Evolutionary conservation across 805 yeast species (phyloP), one percentile per base, ranked within the genome.

Genomic region (Cyberlindnera saturnus): DNA sequence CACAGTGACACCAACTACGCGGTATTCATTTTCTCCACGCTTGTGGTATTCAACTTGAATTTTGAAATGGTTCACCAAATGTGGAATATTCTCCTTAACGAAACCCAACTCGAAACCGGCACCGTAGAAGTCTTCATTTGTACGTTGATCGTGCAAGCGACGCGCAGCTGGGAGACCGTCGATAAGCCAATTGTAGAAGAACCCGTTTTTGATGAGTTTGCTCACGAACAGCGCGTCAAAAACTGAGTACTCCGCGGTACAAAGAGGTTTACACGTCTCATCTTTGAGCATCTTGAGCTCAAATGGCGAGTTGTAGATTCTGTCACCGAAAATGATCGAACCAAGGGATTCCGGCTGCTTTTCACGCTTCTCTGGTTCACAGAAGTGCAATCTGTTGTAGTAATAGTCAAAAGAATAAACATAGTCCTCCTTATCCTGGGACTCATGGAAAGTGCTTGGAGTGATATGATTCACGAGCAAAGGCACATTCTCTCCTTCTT

Each of bases 131-230:
- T 71, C 71, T 5, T 81, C 53, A 10, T 78, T 57, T 4, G 91
- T 81, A 55, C 77, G 74, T 42, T 61, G 60, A 55, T 86, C 91
- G 38, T 63, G 59, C 20, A 79, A 66, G 40, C 64, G 59, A 56
- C 76, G 79, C 4, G 96, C 96, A 6, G 89, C 95, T 10, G 99
- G 99, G 53, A 93, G 76, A 2, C 97, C 97, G 62, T 93, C 99
- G 44, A 93, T 68, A 41, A 90, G 71, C 98, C 98, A 91, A 62
- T 91, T 91, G 64, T 87, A 86, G 58, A 74, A 77, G 63, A 86
- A 93, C 3, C 89, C 90, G 38, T 90, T 87, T 51, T 81, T 73
- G 52, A 93, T 85, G 56, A 85, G 77, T 55, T 85, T 74, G 59
- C 82, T 82, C 39, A 90, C 85, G 59, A 91, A 90, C 5, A 73